A percentile compares a stretch with the other conserved stretches of the same genome.
phyloP scores from a whole-genome alignment of 208 protist genomes.

The Acanthamoeba triangularis region DNA sequence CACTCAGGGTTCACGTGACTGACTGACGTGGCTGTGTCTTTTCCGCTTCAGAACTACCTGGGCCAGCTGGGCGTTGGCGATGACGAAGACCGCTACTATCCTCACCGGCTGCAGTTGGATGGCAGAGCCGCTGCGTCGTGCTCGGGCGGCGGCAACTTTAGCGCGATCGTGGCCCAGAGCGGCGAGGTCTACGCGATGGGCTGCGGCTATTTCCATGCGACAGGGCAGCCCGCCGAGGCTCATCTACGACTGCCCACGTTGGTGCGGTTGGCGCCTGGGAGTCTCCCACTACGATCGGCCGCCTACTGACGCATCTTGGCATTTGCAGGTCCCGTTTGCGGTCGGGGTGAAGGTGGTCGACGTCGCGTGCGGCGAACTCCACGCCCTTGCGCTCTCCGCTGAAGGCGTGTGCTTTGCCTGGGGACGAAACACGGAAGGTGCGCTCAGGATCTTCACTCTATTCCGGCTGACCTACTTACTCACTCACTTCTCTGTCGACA shows the following conservation, averaged over 20 bases:
- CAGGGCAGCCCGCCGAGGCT: not conserved
- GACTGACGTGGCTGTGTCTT: not conserved
- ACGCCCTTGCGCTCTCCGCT: not conserved
- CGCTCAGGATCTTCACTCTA: not conserved
- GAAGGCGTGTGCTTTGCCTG: not conserved
- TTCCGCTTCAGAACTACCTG: not conserved
- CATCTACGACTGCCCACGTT: not conserved
- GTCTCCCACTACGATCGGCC: not conserved
- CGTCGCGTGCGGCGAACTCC: conserved; percentile 16
- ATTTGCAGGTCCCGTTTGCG: not conserved
- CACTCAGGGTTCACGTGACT: not conserved
- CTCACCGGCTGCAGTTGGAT: not conserved
- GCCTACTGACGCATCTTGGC: no score
- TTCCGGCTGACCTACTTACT: not conserved
- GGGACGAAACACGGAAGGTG: conserved; percentile 8
- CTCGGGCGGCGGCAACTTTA: conserved; percentile 50
- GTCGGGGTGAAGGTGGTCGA: not conserved
- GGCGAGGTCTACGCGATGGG: not conserved
- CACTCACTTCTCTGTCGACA: not conserved
- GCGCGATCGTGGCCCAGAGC: not conserved
- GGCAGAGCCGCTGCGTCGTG: not conserved
- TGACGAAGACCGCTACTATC: conserved; percentile 29
- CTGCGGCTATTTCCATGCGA: conserved; percentile 36
- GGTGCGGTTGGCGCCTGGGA: not conserved
- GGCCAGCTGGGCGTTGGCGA: conserved; percentile 15